Conservation (phyloP, 495 filamentous ascomycete genomes). For the Penicillium roqueforti region DNA sequence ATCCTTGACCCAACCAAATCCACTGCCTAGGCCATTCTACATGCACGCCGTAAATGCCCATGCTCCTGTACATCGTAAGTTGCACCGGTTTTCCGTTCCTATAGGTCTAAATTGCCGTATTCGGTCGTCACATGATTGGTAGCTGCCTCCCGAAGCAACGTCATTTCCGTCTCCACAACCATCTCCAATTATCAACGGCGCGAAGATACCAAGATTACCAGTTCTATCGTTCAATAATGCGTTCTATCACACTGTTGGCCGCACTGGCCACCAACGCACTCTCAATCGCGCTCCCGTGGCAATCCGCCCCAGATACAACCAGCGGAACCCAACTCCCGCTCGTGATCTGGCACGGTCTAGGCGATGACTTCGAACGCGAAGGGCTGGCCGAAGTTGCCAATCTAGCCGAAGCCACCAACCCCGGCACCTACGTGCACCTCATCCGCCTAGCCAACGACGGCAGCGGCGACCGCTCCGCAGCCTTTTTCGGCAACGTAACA, state of each 20-base stretch:
- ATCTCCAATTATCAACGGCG: background rate
- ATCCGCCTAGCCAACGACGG: constrained; percentile 68
- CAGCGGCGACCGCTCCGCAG: constrained; percentile 66
- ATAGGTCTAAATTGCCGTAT: background rate
- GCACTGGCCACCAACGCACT: constrained; percentile 14
- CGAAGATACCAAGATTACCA: background rate
- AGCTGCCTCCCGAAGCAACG: background rate
- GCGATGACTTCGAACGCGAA: constrained; percentile 65
- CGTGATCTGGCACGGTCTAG: constrained; percentile 89
- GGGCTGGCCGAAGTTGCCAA: constrained; percentile 63
- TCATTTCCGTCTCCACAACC: constrained; percentile 2
- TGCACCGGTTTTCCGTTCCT: background rate
- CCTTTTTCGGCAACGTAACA: constrained; percentile 88
- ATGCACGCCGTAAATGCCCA: background rate
- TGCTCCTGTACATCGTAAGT: background rate
- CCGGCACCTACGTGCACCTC: constrained; percentile 78
- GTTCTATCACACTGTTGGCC: constrained; percentile 13
- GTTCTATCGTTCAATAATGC: constrained; percentile 8
- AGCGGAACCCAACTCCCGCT: constrained; percentile 63
- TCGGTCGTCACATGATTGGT: constrained; percentile 6
- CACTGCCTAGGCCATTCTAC: background rate
- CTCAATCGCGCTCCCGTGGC: constrained; percentile 16
- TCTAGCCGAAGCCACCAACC: constrained; percentile 67
- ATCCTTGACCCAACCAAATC: background rate
- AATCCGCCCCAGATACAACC: background rate